Percentiles rank a stretch among this genome's conserved stretches.
Conservation (phyloP, 2,329 filamentous ascomycete species). For the Huntiella abstrusa region DNA sequence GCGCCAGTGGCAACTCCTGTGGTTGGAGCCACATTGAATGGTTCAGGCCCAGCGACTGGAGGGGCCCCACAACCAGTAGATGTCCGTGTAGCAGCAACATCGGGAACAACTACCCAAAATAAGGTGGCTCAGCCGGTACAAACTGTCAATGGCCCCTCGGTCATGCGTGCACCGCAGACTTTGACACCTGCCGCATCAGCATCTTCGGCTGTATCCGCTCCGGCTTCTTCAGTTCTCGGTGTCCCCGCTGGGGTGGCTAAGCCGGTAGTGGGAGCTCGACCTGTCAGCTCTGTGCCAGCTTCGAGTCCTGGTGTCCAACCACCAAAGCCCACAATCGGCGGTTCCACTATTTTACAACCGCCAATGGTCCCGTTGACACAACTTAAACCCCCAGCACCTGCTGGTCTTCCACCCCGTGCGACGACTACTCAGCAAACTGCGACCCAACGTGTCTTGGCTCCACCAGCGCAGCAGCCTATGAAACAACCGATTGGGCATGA, state of each 20-base stretch:
- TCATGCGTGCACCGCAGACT: not conserved
- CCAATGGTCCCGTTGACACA: constrained; percentile 5
- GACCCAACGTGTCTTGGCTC: not conserved
- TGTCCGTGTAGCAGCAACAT: too few species aligned
- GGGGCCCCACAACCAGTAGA: too few species aligned
- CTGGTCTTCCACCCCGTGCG: constrained; percentile 1
- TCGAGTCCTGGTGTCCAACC: not conserved
- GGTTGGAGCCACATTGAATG: too few species aligned
- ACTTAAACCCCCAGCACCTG: constrained; percentile 7
- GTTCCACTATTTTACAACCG: constrained; percentile 3
- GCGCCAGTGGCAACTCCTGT: not conserved
- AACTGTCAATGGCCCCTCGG: too few species aligned
- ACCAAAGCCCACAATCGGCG: not conserved
- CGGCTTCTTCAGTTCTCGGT: not conserved
- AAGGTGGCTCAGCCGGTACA: too few species aligned
- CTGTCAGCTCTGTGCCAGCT: not conserved
- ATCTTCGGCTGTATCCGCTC: not conserved
- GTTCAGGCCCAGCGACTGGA: too few species aligned
- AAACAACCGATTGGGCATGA: not conserved
- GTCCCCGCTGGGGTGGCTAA: not conserved
- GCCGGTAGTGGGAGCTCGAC: not conserved
- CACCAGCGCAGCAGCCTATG: not conserved
- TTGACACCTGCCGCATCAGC: not conserved
- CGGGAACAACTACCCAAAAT: too few species aligned
- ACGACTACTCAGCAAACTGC: not conserved